Base-by-base conservation (phyloP, 164 flowering plant species). In the Tetrastigma voinierianum region DNA sequence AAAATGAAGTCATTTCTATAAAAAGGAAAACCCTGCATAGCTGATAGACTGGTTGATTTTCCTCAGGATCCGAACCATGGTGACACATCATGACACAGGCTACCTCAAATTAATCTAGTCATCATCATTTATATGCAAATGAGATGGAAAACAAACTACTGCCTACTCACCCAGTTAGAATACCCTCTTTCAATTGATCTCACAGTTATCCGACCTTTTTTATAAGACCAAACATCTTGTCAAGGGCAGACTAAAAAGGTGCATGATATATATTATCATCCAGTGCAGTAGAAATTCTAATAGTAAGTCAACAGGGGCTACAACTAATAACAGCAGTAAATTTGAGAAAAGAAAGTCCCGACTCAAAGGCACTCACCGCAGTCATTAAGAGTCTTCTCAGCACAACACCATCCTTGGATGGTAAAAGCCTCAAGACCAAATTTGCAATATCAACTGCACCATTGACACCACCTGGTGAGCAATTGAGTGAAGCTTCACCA, bases 351-450 rank as follows among this genome's bases (percentile, higher is more conserved):
- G 9, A 49, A 54, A 32, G 52, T 24, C 52, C 18, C 0, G 57
- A 59, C 48, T 17, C 6, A 66, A 24, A 68, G 60, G 59, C 20
- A 83, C 96, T 75, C 70, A 91, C 99, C 10, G 84, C n/a, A n/a
- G 96, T 90, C 92, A 90, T 84, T 64, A 91, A 49, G 18, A 95
- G 93, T 73, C 94, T 82, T 77, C 99, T 87, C 61, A 95, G 76
- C 58, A 83, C 96, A 58, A 68, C 80, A 57, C 99, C 99, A 58
- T 95, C 86, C 75, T 87, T 85, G 45, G 99, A 89, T 58, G 87
- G 82, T 62, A 95, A 68, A 56, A 95, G 86, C 81, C 70, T 85
- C 80, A 90, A 67, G 20, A n/a, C n/a, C 64, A 90, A 80, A 75
- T 79, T 77, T 48, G n/a, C 83, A 76, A 78, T 75, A 66, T 84